These are phyloP conservation scores for Taxillus chinensis DNA, from an alignment of 164 flowering plant genomes.

Conservation along the genomic window DNA sequence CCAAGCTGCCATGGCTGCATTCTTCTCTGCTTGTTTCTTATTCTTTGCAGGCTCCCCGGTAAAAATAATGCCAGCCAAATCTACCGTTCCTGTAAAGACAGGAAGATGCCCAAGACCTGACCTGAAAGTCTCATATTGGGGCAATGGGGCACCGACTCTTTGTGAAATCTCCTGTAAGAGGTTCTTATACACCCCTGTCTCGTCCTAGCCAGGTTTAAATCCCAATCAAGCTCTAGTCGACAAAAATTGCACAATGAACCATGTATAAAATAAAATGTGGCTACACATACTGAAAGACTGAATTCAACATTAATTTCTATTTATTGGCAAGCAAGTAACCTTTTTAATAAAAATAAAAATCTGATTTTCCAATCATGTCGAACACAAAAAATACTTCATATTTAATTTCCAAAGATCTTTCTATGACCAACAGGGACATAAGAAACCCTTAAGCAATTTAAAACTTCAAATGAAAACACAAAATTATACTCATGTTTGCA, in stretches of 20 bases:
- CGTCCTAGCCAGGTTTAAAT: conserved; percentile 50
- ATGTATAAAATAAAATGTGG: too few relatives aligned
- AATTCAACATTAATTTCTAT: too few relatives aligned
- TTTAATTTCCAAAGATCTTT: too few relatives aligned
- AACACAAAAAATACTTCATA: too few relatives aligned
- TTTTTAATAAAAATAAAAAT: too few relatives aligned
- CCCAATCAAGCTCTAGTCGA: conserved; percentile 6
- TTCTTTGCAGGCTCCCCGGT: conserved; percentile 94
- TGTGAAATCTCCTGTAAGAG: conserved; percentile 94
- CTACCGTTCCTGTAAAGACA: conserved; percentile 81
- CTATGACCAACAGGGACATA: too few relatives aligned
- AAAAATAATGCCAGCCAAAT: conserved; percentile 81
- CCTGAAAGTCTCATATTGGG: conserved; percentile 65
- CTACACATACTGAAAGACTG: too few relatives aligned
- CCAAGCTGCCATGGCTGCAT: conserved; percentile 99
- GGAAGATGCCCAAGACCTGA: conserved; percentile 93
- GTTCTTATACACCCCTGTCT: conserved; percentile 97
- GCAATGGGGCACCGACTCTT: conserved; percentile 93
- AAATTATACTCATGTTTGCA: too few relatives aligned
- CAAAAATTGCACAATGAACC: neutral
- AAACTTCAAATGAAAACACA: too few relatives aligned
- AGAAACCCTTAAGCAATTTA: too few relatives aligned
- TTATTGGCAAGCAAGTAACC: too few relatives aligned
- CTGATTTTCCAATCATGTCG: too few relatives aligned
- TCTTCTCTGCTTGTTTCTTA: conserved; percentile 96